Percentiles rank a stretch among this genome's conserved stretches.
phyloP scores from a whole-genome alignment of 1,284 basidiomycete genomes.

The Ceratobasidium sp. region DNA sequence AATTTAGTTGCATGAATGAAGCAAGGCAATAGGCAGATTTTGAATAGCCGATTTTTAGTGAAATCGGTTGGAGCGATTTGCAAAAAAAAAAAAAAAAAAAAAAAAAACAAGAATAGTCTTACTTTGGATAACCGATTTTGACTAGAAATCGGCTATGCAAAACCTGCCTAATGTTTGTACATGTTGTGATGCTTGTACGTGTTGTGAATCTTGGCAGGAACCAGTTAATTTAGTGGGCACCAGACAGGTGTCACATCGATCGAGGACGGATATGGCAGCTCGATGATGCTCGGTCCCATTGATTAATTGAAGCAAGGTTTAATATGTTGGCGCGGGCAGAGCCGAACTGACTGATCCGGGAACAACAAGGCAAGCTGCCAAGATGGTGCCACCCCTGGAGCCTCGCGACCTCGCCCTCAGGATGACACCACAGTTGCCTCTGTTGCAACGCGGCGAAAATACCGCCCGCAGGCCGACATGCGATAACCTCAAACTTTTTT shows the following conservation, averaged over 20 bases:
- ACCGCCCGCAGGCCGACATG: constrained; percentile 6
- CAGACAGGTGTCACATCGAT: constrained; percentile 9
- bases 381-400: constrained; percentile 1
- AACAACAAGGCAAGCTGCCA: constrained; percentile 1
- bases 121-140: too few relatives aligned
- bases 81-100: too few relatives aligned
- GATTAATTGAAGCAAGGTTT: not conserved
- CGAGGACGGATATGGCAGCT: constrained; percentile 9
- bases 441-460: constrained; percentile 9
- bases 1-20: constrained; percentile 5
- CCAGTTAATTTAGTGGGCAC: not conserved
- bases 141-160: too few relatives aligned
- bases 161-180: too few relatives aligned
- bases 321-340: constrained; percentile 7
- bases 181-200: not conserved
- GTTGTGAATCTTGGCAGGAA: constrained; percentile 1
- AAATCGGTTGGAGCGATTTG: too few relatives aligned
- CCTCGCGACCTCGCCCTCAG: not conserved
- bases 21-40: not conserved
- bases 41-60: too few relatives aligned
- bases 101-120: too few relatives aligned
- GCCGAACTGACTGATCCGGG: constrained; percentile 4
- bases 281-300: constrained; percentile 6
- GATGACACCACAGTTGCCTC: constrained; percentile 3
- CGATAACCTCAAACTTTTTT: not conserved